Conservation (phyloP, 805 yeast species). For the Starmerella floricola region DNA sequence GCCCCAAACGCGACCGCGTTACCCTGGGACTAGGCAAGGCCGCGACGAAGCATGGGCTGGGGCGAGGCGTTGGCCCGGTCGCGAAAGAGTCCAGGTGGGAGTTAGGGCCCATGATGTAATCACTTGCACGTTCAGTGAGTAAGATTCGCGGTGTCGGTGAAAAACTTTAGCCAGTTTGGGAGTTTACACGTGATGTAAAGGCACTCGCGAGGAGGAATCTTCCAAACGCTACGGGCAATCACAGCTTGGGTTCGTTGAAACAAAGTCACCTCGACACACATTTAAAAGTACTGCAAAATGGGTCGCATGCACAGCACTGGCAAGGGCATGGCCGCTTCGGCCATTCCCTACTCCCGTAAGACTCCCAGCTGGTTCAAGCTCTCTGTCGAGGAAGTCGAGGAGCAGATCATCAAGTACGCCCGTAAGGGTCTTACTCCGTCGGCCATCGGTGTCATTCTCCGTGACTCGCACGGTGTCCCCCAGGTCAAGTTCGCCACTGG, state of each 20-base stretch:
- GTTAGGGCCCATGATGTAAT: background rate
- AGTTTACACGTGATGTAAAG: slow-evolving; percentile 8
- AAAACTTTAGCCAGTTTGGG: slow-evolving; percentile 3
- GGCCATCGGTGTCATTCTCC: slow-evolving; percentile 96
- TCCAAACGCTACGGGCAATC: background rate
- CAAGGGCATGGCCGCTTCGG: slow-evolving; percentile 98
- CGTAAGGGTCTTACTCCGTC: slow-evolving; percentile 99
- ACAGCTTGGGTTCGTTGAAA: slow-evolving; percentile 3
- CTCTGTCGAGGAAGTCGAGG: slow-evolving; percentile 88
- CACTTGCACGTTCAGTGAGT: background rate
- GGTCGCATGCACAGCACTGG: slow-evolving; percentile 99
- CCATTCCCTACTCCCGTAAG: slow-evolving; percentile 98
- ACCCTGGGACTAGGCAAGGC: too few species aligned
- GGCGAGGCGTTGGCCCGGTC: too few species aligned
- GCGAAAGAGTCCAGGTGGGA: background rate
- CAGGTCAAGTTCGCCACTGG: slow-evolving; percentile 96
- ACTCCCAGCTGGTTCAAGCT: slow-evolving; percentile 99
- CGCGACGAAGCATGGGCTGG: too few species aligned
- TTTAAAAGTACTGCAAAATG: slow-evolving; percentile 48
- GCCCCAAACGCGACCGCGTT: too few species aligned
- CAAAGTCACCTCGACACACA: slow-evolving; percentile 20
- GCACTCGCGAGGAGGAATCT: slow-evolving; percentile 6
- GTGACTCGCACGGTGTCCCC: slow-evolving; percentile 99
- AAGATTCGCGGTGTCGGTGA: background rate
- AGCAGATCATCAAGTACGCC: slow-evolving; percentile 98